Base-by-base conservation (phyloP, 202 grass and related monocot genomes). In the Brachypodium distachyon region DNA sequence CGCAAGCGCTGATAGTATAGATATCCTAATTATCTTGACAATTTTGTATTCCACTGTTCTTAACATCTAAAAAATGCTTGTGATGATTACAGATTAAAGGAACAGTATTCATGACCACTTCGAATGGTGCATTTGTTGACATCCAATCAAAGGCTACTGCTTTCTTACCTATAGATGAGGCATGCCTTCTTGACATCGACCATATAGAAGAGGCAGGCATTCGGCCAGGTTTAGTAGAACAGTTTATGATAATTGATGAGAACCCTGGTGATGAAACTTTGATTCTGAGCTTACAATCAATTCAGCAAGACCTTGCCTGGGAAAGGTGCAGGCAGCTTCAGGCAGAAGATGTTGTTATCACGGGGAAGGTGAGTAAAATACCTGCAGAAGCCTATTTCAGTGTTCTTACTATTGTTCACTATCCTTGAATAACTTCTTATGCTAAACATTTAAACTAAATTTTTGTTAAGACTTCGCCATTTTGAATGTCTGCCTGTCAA, bases 311-410 rank as follows among this genome's bases (percentile, higher is more conserved):
- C 58, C 79, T 95, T 55, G 91, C 91, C 12, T 98, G 96, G 96
- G 91, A 98, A 86, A 86, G 96, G 31, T 95, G 91, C 61, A 84
- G 91, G 48, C 91, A 98, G 66, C 89, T 98, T 48, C 96, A 98
- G 77, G 91, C 89, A 56, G 96, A 98, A 88, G 91, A 98, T 79
- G 87, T 81, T 44, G 41, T 88, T 14, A 47, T 88, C 70, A 85
- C 85, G 63, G 96, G 96, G 40, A 94, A 55, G 77, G 95, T 98
- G 74, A 90, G 91, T 90, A 84, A 48, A 70, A 56, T 14, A 72
- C 70, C 22, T 36, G 60, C 47, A 72, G 3, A 66, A 65, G 1
- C 19, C 6, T 72, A 37, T 49, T 32, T 40, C 2, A 1, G 0
- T 70, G 53, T 25, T 79, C n/a, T 42, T 73, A 60, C 8, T 42